phyloP scores from a whole-genome alignment of 1,284 basidiomycete genomes.

The Erythrobasidium hasegawianum region DNA sequence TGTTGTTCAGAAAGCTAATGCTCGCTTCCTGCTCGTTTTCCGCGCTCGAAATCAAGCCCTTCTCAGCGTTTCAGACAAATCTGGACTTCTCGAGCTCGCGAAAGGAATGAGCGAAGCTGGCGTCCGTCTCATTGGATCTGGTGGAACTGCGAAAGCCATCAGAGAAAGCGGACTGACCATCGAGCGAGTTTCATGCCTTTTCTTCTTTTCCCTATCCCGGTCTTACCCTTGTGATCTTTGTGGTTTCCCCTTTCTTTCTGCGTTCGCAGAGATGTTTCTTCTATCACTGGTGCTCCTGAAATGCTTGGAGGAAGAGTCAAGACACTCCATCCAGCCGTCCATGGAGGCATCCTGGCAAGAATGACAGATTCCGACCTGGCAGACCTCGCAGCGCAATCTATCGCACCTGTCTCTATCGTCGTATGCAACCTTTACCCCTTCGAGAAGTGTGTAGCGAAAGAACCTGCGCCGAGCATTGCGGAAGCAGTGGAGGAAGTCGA shows the following conservation, averaged over 20 bases:
- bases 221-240: neutral
- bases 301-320: slow-evolving; percentile 99
- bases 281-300: slow-evolving; percentile 98
- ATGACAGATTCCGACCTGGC: slow-evolving; percentile 78
- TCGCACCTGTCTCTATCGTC: slow-evolving; percentile 86
- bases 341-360: slow-evolving; percentile 91
- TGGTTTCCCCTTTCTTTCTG: neutral
- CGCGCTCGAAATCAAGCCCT: slow-evolving; percentile 57
- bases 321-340: slow-evolving; percentile 97
- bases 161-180: slow-evolving; percentile 88
- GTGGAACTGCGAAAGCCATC: slow-evolving; percentile 96
- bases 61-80: slow-evolving; percentile 96
- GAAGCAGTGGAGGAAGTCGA: slow-evolving; percentile 97
- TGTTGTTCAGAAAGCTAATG: neutral
- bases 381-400: slow-evolving; percentile 74
- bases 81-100: slow-evolving; percentile 82
- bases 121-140: slow-evolving; percentile 85
- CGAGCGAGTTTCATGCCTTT: slow-evolving; percentile 59
- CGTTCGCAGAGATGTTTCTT: slow-evolving; percentile 81
- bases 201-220: neutral
- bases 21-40: neutral
- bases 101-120: slow-evolving; percentile 73
- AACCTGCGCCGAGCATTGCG: slow-evolving; percentile 82
- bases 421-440: slow-evolving; percentile 99
- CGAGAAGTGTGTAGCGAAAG: slow-evolving; percentile 73